Percentiles rank a stretch among this genome's conserved stretches.
Evolutionary conservation across 495 filamentous ascomycete species (phyloP).

Genomic region (Penicillium turbatum): DNA sequence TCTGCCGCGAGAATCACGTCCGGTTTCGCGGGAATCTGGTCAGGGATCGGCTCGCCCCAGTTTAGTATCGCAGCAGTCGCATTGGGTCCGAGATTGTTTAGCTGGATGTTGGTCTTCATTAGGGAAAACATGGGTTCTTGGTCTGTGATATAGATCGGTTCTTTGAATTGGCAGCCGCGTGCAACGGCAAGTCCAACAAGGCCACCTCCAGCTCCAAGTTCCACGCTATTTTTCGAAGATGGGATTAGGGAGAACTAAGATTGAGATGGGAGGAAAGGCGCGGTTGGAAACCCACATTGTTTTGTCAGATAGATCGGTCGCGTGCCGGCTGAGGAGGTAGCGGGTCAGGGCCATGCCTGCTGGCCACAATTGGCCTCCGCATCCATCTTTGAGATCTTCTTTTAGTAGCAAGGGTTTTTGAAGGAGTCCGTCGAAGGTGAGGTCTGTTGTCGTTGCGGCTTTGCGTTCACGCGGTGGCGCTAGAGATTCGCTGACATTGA

Average conservation of each 20-base stretch:
- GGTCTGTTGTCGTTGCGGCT: conserved; percentile 54
- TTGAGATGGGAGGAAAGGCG: neutral
- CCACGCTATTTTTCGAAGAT: conserved; percentile 55
- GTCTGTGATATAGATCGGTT: conserved; percentile 73
- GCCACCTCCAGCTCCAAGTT: conserved; percentile 88
- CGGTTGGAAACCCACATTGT: conserved; percentile 61
- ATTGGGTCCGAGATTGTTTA: conserved; percentile 65
- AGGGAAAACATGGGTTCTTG: conserved; percentile 76
- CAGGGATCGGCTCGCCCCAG: conserved; percentile 56
- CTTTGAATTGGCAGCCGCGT: conserved; percentile 31
- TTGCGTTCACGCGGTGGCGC: conserved; percentile 62
- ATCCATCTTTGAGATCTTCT: conserved; percentile 80
- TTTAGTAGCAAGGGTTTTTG: conserved; percentile 64
- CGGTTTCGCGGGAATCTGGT: conserved; percentile 44
- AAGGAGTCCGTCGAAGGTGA: conserved; percentile 74
- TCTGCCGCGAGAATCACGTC: conserved; percentile 88
- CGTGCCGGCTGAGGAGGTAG: conserved; percentile 72
- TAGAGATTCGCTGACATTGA: conserved; percentile 59
- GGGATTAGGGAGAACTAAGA: conserved; percentile 4
- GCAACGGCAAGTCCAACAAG: conserved; percentile 61
- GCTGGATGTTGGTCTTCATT: conserved; percentile 75
- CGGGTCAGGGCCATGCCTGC: conserved; percentile 83
- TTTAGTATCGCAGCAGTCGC: conserved; percentile 64
- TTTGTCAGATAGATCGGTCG: conserved; percentile 53
- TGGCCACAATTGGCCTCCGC: conserved; percentile 91